Base-by-base conservation (phyloP, 164 flowering plant species). In the Berberis vulgaris region DNA sequence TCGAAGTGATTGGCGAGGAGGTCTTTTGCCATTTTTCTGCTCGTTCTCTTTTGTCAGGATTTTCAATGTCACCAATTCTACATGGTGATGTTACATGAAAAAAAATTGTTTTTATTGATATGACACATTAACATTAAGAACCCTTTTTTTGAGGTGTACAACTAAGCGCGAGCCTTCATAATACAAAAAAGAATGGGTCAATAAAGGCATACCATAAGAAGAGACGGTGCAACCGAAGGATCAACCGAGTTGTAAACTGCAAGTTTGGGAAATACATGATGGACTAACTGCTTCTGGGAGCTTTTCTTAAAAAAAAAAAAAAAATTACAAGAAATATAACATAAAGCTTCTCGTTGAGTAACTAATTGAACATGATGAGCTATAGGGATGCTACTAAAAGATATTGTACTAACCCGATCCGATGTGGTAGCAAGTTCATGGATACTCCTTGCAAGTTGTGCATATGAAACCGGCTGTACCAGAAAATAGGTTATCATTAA, bases 241-340 rank as follows among this genome's bases (percentile, higher is more conserved):
- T 94, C 99, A 46, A 94, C 99, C n/a, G 99, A 94, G 67, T 94
- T 94, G 81, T 94, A 94, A 2, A 94, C 99, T 5, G 99, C 99
- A 62, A 94, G 96, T 69, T 94, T 94, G 43, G 99, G 99, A 65
- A 94, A 94, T 26, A 94, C 98, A 69, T 94, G 91, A 71, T 85
- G 82, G 69, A 88, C 85, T 66, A 94, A 75, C 73, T 91, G 97
- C 82, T 78, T 87, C 77, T 84, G 95, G 63, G 98, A 88, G 69
- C 80, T 91, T 87, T 91, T 94, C 98, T 93, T 0, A 26, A 26
- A 60, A 66, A 76, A 45, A 64, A 11, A 65, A 12, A 62, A 26
- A 42, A 53, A 10, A 61, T n/a, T 53, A 62, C 40, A 54, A 41
- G 54, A 52, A 56, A 53, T 26, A 26, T 26, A 0, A 26, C 26